Percentiles rank a stretch among this genome's conserved stretches.
Evolutionary conservation across 306 rosid species (phyloP).

Genomic region (Vigna radiata): DNA sequence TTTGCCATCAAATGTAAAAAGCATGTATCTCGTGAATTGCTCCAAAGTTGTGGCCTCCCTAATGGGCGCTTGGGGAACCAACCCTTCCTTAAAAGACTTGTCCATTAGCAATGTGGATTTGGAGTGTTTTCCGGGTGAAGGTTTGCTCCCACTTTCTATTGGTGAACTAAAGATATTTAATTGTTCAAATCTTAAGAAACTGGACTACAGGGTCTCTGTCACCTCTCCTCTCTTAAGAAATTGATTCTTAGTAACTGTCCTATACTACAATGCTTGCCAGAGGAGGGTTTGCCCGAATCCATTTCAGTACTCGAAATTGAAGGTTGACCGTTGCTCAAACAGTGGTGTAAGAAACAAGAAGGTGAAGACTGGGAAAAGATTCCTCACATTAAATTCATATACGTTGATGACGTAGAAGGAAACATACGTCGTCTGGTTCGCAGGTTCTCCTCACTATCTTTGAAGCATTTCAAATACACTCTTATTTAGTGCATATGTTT

Average conservation of each 20-base stretch:
- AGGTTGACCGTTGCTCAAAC: background rate
- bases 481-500: background rate
- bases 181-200: background rate
- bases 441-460: background rate
- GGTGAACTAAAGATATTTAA: background rate
- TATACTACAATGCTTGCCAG: background rate
- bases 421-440: background rate
- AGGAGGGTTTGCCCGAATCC: background rate
- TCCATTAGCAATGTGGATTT: background rate
- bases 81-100: background rate
- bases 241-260: rapidly evolving
- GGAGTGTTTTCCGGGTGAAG: background rate
- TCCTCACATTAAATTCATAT: background rate
- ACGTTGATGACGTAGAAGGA: too few species aligned
- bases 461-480: background rate
- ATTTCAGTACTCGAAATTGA: background rate
- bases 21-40: background rate
- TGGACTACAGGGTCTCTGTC: background rate
- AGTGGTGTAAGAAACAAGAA: background rate
- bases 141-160: background rate
- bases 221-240: background rate
- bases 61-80: background rate
- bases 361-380: background rate
- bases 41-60: background rate
- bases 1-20: background rate